Base-by-base conservation (phyloP, 2,329 filamentous ascomycete species). In the Aspergillus awamori region DNA sequence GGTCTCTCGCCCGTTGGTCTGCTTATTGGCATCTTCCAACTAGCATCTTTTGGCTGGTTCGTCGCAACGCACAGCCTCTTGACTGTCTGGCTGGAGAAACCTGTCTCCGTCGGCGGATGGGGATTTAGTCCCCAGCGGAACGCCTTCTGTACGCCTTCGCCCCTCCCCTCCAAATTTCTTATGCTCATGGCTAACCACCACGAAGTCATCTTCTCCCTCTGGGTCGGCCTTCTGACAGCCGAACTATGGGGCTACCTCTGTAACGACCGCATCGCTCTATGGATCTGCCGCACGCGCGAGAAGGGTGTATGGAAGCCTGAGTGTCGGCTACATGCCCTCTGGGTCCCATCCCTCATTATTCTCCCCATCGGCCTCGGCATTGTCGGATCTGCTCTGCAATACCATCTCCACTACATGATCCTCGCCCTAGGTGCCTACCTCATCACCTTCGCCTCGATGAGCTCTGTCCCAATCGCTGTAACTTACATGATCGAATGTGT, bases 371-470 rank as follows among this genome's bases (percentile, higher is more conserved):
- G 52, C 11, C 36, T 54, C 2, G 52, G 52, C 11, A 54, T 54
- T 22, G 36, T 54, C 8, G 52, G 52, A 11, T 22, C 52, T 3
- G 33, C 52, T 17, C 36, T 54, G 8, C 52, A 54, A 22, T 54
- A 54, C 15, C 52, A 54, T 33, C 33, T 54, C 6, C 36, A 54
- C 22, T 43, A 54, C 20, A 54, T 54, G 52, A 36, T 54, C 5
- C 52, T 54, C 2, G 52, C 52, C 5, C n/a, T 54, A 2, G 52
- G 52, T n/a, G 52, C 52, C 22, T 54, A 54, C 15, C 52, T 54
- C 13, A 54, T 54, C 13, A 54, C 52, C 20, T 54, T 54, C 26
- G 52, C 52, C 3, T 54, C 52, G 5, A 54, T 54, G 52, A 54
- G 52, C 36, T 54, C 52, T 20, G 52, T 54, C 11, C 52, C 36